phyloP scores from a whole-genome alignment of 495 filamentous ascomycete species.

The Beverwykella pulmonaria region DNA sequence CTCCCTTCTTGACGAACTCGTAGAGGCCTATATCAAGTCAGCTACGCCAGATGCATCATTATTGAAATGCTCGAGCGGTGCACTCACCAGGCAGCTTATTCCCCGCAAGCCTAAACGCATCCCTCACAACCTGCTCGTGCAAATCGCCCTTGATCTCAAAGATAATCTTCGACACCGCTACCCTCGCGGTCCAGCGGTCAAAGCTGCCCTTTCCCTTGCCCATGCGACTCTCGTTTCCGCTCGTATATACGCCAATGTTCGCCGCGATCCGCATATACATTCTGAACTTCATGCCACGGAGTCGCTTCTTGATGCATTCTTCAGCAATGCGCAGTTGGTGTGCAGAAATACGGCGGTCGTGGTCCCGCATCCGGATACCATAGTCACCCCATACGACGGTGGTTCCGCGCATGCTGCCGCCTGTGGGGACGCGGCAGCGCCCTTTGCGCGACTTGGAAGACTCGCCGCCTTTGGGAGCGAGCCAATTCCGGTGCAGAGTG shows the following conservation, averaged over 20 bases:
- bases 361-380: slow-evolving; percentile 89
- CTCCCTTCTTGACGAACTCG: slow-evolving; percentile 93
- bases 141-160: slow-evolving; percentile 90
- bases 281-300: slow-evolving; percentile 90
- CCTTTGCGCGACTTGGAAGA: slow-evolving; percentile 89
- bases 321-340: slow-evolving; percentile 83
- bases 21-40: slow-evolving; percentile 66
- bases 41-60: neutral
- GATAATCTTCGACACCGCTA: slow-evolving; percentile 83
- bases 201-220: slow-evolving; percentile 98
- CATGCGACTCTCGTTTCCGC: slow-evolving; percentile 94
- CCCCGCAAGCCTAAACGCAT: slow-evolving; percentile 91
- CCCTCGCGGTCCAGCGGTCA: slow-evolving; percentile 90
- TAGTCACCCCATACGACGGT: slow-evolving; percentile 97
- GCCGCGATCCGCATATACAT: slow-evolving; percentile 88
- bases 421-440: slow-evolving; percentile 81
- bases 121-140: slow-evolving; percentile 91
- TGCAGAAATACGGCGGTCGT: slow-evolving; percentile 89
- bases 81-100: slow-evolving; percentile 92
- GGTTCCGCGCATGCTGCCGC: slow-evolving; percentile 87
- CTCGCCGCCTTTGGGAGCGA: slow-evolving; percentile 73
- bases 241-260: slow-evolving; percentile 92
- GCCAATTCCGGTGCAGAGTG: slow-evolving; percentile 67
- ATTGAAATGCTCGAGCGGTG: neutral
- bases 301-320: slow-evolving; percentile 82